phyloP scores from a whole-genome alignment of 2,329 filamentous ascomycete species.

The Colletotrichum sp. region DNA sequence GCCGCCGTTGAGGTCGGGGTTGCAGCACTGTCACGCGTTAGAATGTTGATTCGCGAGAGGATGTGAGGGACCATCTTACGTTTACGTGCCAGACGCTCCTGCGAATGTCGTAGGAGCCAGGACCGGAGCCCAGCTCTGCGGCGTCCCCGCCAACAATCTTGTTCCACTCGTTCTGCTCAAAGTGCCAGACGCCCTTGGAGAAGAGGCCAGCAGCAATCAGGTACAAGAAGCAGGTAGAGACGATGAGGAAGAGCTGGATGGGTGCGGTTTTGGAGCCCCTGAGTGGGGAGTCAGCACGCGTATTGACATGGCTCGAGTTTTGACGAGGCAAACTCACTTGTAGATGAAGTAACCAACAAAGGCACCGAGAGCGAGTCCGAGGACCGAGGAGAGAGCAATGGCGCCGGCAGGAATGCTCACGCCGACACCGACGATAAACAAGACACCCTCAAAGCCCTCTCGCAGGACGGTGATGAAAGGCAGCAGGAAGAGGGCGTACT shows the following conservation, averaged over 20 bases:
- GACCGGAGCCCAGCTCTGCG: slow-evolving; percentile 54
- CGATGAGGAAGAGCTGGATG: slow-evolving; percentile 73
- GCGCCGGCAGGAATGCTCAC: slow-evolving; percentile 70
- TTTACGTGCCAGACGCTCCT: slow-evolving; percentile 84
- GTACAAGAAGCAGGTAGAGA: slow-evolving; percentile 80
- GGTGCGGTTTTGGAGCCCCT: slow-evolving; percentile 32
- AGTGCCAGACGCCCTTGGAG: slow-evolving; percentile 73
- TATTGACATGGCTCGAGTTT: no score
- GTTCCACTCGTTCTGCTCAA: slow-evolving; percentile 70
- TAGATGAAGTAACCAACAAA: slow-evolving; percentile 74
- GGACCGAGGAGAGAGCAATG: slow-evolving; percentile 72
- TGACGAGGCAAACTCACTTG: slow-evolving; percentile 50
- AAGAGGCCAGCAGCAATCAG: slow-evolving; percentile 82
- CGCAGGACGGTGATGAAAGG: slow-evolving; percentile 80
- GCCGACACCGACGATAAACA: slow-evolving; percentile 80
- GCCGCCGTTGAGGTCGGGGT: slow-evolving; percentile 65
- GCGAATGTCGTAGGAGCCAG: slow-evolving; percentile 79
- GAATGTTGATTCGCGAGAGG: slow-evolving; percentile 32
- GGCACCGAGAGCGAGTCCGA: slow-evolving; percentile 66
- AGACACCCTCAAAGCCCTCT: slow-evolving; percentile 77
- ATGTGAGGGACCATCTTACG: slow-evolving; percentile 43
- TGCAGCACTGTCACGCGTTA: slow-evolving; percentile 59
- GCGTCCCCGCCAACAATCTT: slow-evolving; percentile 61
- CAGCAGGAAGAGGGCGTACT: slow-evolving; percentile 78
- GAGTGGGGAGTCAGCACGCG: slow-evolving; percentile 46